Evolutionary conservation across 2,329 filamentous ascomycete species (phyloP), one percentile per base, ranked within the genome.

Genomic region (Sphaerulina populicola): DNA sequence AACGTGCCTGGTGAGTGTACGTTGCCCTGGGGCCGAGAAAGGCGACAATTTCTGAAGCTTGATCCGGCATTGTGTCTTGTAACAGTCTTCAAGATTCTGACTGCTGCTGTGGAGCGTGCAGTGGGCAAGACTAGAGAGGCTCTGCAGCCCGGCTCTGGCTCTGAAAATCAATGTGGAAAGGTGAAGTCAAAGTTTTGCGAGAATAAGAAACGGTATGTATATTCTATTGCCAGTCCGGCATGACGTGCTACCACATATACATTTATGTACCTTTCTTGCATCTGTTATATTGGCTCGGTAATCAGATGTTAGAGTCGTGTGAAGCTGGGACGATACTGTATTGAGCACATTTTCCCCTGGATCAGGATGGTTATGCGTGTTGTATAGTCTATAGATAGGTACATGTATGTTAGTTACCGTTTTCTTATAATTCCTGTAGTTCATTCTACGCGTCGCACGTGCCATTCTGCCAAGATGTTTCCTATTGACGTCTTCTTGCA

Each of bases 1-100:
- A 18, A 54, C 66, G 54, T 63, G 84, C 82, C 76, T 85, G 82
- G 66, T 86, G 82, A 27, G 82, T 85, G 64, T 85, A 86, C 31
- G 81, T 84, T 21, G 80, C 80, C 59, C 74, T 67, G 3, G 82
- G 82, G 6, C 82, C 82, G 29, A 86, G 67, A 62, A 80, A 86
- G 38, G 80, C 76, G 23, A 80, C 68, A 2, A 52, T 44, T 12
- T 56, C 51, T 35, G 57, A 52, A 18, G 53, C 10, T 18, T 33
- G n/a, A 23, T 46, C 46, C 9, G 51, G 37, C 51, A 53, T 53
- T 9, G 4, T 30, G n/a, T 18, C n/a, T 8, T 38, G 8, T 2
- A 9, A 9, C 8, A 33, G 11, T 33, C 30, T 33, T 33, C 2
- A 15, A 44, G 3, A n/a, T 29, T 2, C 23, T 33, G 18, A 14